Evolutionary conservation across 208 protist genomes (phyloP), one percentile per base, ranked within the genome.

Genomic region (Herpetomonas samuelpessoai): DNA sequence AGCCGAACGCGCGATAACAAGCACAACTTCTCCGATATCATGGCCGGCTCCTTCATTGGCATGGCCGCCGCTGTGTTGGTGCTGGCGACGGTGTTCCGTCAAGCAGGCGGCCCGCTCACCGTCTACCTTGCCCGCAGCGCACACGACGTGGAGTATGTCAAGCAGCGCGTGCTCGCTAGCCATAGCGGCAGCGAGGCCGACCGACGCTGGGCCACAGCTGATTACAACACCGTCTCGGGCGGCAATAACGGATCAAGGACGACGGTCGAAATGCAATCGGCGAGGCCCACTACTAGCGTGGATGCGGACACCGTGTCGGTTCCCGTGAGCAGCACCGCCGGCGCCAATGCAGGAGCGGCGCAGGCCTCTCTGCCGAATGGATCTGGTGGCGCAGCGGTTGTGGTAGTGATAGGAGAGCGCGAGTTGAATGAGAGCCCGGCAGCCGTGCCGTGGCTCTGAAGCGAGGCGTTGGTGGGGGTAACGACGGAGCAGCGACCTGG

Each of bases 1-100:
- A 93, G 81, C 57, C 79, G 90, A 54, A 97, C 92, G 3, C 76
- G 81, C 18, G 84, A 97, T 51, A 79, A 95, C 66, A 76, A 83
- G 64, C 89, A 96, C 61, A 74, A 95, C 70, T 96, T 93, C 65
- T 78, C 78, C 26, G 92, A 97, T 58, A 79, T 96, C 57, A 0
- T 92, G 6, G 80, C 65, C 22, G 92, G 92, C 2, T 63, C 73
- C 2, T n/a, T 91, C 19, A 81, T 97, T 48, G 92, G 92, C 1
- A 63, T 68, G 4, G 49, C 21, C 19, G 62, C 48, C 14, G 76
- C 79, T 0, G 18, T 86, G 3, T 9, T 95, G 18, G 62, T 58
- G 19, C 89, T 88, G 28, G 19, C 61, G 22, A 49, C 63, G 25
- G 68, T 52, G 55, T 86, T 89, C 48, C 74, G 78, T 7, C 44